Conservation (phyloP, 805 yeast genomes). For the Scheffersomyces spartinae region DNA sequence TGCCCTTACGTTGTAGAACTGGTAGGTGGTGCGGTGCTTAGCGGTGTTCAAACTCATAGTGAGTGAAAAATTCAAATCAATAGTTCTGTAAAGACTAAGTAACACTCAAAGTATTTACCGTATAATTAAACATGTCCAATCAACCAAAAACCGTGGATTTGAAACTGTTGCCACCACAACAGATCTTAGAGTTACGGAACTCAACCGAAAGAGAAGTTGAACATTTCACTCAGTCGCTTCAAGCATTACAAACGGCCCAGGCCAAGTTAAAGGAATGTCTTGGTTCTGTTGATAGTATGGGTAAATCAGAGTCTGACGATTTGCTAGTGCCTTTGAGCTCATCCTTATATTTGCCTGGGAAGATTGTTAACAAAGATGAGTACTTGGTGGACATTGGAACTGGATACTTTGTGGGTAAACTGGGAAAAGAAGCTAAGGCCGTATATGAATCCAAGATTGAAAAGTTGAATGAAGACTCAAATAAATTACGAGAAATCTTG, state of each 20-base stretch:
- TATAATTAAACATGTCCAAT: no score
- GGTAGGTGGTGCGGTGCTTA: no score
- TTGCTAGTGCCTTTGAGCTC: slow-evolving; percentile 81
- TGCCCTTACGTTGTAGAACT: no score
- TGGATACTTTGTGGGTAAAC: slow-evolving; percentile 85
- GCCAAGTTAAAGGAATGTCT: slow-evolving; percentile 74
- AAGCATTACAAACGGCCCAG: slow-evolving; percentile 76
- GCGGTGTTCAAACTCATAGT: no score
- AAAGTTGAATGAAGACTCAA: slow-evolving; percentile 62
- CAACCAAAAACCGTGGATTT: no score
- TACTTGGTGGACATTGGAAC: slow-evolving; percentile 94
- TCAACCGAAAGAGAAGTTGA: slow-evolving; percentile 78
- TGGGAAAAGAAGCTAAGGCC: slow-evolving; percentile 47
- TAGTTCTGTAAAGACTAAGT: no score
- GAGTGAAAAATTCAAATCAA: no score
- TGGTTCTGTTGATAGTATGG: slow-evolving; percentile 49
- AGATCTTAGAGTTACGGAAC: slow-evolving; percentile 70
- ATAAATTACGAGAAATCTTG: slow-evolving; percentile 63
- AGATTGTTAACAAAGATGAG: slow-evolving; percentile 46
- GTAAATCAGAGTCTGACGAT: slow-evolving; percentile 20
- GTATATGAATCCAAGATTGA: slow-evolving; percentile 67
- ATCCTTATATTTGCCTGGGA: slow-evolving; percentile 85
- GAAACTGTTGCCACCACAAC: slow-evolving; percentile 67
- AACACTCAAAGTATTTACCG: no score
- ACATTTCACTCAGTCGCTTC: slow-evolving; percentile 73